phyloP scores from a whole-genome alignment of 2,329 filamentous ascomycete species.

The Cordyceps militaris region DNA sequence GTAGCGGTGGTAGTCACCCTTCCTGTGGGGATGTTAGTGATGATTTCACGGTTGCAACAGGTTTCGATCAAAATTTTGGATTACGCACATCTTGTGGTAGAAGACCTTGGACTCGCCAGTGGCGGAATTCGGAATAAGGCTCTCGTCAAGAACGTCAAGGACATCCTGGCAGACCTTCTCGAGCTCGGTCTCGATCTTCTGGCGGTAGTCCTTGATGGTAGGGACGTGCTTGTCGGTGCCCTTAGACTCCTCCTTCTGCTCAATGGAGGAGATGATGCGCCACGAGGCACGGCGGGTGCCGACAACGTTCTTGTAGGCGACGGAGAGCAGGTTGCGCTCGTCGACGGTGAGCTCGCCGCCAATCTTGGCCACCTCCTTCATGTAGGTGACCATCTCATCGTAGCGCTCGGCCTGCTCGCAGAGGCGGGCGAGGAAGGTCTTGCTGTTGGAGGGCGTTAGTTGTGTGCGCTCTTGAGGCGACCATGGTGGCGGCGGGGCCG shows the following conservation, averaged over 20 bases:
- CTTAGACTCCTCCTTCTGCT: slow-evolving; percentile 99
- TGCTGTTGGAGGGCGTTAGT: slow-evolving; percentile 52
- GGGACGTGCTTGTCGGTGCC: slow-evolving; percentile 89
- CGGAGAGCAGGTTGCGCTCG: slow-evolving; percentile 96
- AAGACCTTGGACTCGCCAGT: slow-evolving; percentile 99
- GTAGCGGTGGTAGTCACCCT: slow-evolving; percentile 96
- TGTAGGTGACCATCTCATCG: slow-evolving; percentile 99
- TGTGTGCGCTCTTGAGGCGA: slow-evolving; percentile 14
- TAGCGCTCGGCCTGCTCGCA: slow-evolving; percentile 99
- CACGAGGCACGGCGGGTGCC: slow-evolving; percentile 96
- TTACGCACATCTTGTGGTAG: slow-evolving; percentile 97
- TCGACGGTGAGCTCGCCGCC: slow-evolving; percentile 80
- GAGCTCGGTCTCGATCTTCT: slow-evolving; percentile 96
- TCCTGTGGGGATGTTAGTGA: slow-evolving; percentile 49
- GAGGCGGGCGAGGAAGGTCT: slow-evolving; percentile 99
- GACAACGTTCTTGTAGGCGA: slow-evolving; percentile 99
- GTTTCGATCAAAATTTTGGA: background rate
- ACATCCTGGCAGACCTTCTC: slow-evolving; percentile 98
- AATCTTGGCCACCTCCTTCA: slow-evolving; percentile 98
- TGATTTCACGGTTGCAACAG: background rate
- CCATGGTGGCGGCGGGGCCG: slow-evolving; percentile 17
- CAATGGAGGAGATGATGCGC: slow-evolving; percentile 99
- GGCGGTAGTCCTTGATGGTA: slow-evolving; percentile 93
- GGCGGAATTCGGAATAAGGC: slow-evolving; percentile 90
- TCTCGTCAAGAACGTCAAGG: slow-evolving; percentile 86